These are phyloP conservation scores for Ogataea philodendri DNA, from an alignment of 805 yeast genomes.

Conservation along the genomic window DNA sequence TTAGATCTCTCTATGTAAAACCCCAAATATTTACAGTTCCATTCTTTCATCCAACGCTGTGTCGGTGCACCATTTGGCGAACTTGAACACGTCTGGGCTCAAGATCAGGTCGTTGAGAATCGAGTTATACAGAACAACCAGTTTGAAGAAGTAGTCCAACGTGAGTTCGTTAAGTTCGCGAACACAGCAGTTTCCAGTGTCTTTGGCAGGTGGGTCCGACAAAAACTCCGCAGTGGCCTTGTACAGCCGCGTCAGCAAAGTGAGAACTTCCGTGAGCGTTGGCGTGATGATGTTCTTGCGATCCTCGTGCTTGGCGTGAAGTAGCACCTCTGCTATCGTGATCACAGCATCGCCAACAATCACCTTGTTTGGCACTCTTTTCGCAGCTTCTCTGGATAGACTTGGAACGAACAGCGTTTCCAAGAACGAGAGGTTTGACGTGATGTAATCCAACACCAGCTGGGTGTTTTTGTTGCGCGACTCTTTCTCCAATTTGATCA, in stretches of 20 bases:
- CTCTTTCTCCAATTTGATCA: constrained; percentile 5
- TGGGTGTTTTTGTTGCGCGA: constrained; percentile 1
- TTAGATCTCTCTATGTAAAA: constrained; percentile 2
- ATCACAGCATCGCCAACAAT: constrained; percentile 62
- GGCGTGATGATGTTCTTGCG: constrained; percentile 51
- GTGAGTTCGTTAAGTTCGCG: constrained; percentile 61
- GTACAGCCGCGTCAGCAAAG: constrained; percentile 59
- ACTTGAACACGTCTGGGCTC: constrained; percentile 58
- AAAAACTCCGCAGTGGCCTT: constrained; percentile 49
- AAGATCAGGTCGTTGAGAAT: constrained; percentile 63
- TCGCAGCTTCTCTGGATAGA: constrained; percentile 53
- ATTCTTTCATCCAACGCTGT: constrained; percentile 52
- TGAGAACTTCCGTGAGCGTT: constrained; percentile 57
- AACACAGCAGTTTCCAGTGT: constrained; percentile 41
- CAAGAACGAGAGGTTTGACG: constrained; percentile 10
- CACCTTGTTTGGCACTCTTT: constrained; percentile 57
- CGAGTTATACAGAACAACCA: constrained; percentile 62
- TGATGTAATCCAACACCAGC: constrained; percentile 6
- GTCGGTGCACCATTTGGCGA: constrained; percentile 74
- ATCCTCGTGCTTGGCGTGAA: constrained; percentile 65
- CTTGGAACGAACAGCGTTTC: constrained; percentile 42
- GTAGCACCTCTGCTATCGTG: constrained; percentile 53
- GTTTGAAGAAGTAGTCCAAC: constrained; percentile 59
- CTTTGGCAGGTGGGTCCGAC: constrained; percentile 35
- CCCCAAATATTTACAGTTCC: constrained; percentile 19